phyloP scores from a whole-genome alignment of 2,329 filamentous ascomycete genomes.

The Sordariomycetes sp. region DNA sequence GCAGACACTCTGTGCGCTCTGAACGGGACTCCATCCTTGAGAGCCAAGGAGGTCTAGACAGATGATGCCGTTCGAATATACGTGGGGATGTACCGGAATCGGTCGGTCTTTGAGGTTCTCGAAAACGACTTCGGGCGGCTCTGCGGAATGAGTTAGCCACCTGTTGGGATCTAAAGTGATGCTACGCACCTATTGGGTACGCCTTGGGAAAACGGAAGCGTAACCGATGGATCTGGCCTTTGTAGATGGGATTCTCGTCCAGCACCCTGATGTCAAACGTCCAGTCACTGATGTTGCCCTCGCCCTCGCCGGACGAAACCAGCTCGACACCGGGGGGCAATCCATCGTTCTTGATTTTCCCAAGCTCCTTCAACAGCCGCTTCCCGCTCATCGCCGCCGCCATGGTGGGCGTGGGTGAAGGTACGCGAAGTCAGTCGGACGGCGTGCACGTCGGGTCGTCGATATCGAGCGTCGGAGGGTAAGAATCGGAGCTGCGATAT shows the following conservation, averaged over 20 bases:
- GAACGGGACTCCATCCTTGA: slow-evolving; percentile 91
- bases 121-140: slow-evolving; percentile 93
- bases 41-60: slow-evolving; percentile 85
- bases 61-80: slow-evolving; percentile 98
- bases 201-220: slow-evolving; percentile 76
- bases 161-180: neutral
- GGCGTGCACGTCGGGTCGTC: neutral
- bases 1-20: slow-evolving; percentile 93
- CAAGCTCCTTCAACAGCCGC: slow-evolving; percentile 49
- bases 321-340: slow-evolving; percentile 66
- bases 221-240: slow-evolving; percentile 69
- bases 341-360: slow-evolving; percentile 44
- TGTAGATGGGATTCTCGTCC: slow-evolving; percentile 83
- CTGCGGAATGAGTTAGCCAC: slow-evolving; percentile 31
- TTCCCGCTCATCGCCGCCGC: slow-evolving; percentile 42
- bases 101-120: slow-evolving; percentile 52
- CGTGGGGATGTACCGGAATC: slow-evolving; percentile 92
- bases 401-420: slow-evolving; percentile 17
- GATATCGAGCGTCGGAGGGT: no score
- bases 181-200: slow-evolving; percentile 75
- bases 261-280: slow-evolving; percentile 84
- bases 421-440: neutral
- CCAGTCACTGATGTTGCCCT: slow-evolving; percentile 72
- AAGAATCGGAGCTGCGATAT: no score
- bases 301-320: slow-evolving; percentile 72